A percentile compares a stretch with the other conserved stretches of the same genome.
Conservation (phyloP, 176 grass and related monocot species). For the Paspalum vaginatum region DNA sequence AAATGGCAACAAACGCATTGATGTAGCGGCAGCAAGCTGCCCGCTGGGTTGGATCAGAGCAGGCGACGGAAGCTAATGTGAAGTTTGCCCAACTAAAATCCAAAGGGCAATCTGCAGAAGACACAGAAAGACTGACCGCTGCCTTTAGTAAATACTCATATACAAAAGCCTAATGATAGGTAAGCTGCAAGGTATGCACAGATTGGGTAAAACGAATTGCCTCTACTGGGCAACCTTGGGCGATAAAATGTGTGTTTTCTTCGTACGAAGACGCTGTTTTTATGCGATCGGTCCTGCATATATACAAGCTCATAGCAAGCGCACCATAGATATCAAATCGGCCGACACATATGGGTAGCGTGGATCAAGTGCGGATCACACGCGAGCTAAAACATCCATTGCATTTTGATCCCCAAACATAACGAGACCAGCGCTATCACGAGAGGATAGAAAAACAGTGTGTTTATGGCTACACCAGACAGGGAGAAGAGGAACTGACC, state of each 20-base stretch:
- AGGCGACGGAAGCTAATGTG: conserved; percentile 58
- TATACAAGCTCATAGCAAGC: background rate
- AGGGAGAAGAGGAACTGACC: conserved; percentile 35
- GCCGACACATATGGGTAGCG: background rate
- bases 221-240: background rate
- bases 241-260: background rate
- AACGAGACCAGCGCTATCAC: background rate
- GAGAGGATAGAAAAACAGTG: background rate
- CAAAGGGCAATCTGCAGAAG: conserved; percentile 69
- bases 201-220: conserved; percentile 2
- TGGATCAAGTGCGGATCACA: background rate
- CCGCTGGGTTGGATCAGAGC: conserved; percentile 68
- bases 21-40: conserved; percentile 87
- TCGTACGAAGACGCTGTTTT: background rate
- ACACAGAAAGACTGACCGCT: conserved; percentile 5
- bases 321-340: conserved; percentile 6
- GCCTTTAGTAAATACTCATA: conserved; percentile 31
- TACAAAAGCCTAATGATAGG: background rate
- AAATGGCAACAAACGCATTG: conserved; percentile 92
- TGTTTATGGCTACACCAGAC: background rate
- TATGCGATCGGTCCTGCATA: background rate
- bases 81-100: conserved; percentile 97
- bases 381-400: background rate
- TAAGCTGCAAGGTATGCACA: background rate
- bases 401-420: background rate